Evolutionary conservation across 441 rosid genomes (phyloP), one percentile per base, ranked within the genome.

Genomic region (Erodium trifolium): DNA sequence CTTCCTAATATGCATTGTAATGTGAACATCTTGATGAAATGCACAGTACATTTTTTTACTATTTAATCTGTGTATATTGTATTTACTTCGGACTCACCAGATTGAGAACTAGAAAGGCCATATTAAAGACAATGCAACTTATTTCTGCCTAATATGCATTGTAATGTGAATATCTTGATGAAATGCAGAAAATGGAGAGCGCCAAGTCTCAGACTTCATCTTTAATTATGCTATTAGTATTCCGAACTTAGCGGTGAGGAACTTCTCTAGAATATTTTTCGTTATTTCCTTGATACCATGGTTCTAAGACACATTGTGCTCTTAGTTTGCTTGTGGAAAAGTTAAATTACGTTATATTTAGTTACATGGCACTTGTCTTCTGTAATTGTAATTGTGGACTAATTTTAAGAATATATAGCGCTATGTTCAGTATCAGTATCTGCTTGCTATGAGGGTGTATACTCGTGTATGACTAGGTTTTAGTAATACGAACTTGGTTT

Each of bases 161-260:
- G 17, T 70, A 64, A 78, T 74, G 10, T 63, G 59, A 53, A 66
- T 13, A 12, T 72, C 51, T 57, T 62, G 66, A 60, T 49, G 37
- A 73, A 76, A 68, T 86, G 78, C 94, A 93, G 96, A 75, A 75
- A 72, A 70, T 62, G 77, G 72, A 69, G 69, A 49, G 67, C 79
- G 78, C 78, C 66, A 78, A 74, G 79, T 86, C 60, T 83, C 98
- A 35, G 69, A 73, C 72, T 82, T 88, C 77, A 84, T 91, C 70
- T 83, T 76, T 71, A 71, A 73, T 78, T 93, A 84, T 78, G 85
- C 79, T 71, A 71, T 81, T 69, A 71, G 82, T 77, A 76, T 84
- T 78, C 87, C 90, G 75, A 78, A 89, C 79, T 77, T 83, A 80
- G 69, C 67, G 97, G 98, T 93, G 90, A 93, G 91, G 83, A 81